Conservation (phyloP, 2,329 filamentous ascomycete species). For the Aspergillus brasiliensis region DNA sequence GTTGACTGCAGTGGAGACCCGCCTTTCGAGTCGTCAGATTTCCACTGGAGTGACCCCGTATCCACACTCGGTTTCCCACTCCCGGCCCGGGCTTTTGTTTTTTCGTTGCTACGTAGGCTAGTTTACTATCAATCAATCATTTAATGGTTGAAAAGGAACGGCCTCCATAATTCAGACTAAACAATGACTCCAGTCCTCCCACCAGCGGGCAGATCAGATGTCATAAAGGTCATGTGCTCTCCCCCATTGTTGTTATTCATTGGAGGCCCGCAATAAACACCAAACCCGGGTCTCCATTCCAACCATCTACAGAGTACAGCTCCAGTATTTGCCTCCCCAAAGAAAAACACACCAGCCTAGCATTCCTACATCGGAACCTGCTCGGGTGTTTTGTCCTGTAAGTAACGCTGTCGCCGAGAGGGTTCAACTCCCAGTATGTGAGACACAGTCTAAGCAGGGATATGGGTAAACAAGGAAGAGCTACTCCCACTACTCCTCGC, state of each 20-base stretch:
- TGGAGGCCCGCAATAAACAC: background rate
- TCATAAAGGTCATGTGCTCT: conserved; percentile 13
- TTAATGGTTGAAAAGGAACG: background rate
- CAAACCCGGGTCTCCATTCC: background rate
- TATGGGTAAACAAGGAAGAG: conserved; percentile 5
- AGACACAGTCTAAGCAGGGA: conserved; percentile 14
- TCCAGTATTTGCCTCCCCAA: background rate
- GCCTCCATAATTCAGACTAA: background rate
- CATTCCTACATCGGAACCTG: conserved; percentile 11
- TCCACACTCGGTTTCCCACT: conserved; percentile 12
- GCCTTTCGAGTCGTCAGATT: conserved; percentile 18
- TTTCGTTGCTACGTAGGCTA: background rate
- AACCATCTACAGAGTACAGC: background rate
- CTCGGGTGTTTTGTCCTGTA: conserved; percentile 3
- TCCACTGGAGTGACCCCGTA: background rate
- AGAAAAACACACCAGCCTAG: background rate
- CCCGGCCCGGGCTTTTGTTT: conserved; percentile 7
- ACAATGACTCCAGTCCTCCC: background rate
- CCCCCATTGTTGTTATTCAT: background rate
- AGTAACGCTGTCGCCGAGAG: conserved; percentile 9
- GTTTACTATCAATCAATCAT: background rate
- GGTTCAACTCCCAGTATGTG: conserved; percentile 1
- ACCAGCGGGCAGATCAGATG: conserved; percentile 8
- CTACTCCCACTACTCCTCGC: conserved; percentile 2
- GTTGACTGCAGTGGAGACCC: conserved; percentile 19